These are phyloP conservation scores for Ramularia endophylla DNA, from an alignment of 2,329 filamentous ascomycete species.

Conservation along the genomic window DNA sequence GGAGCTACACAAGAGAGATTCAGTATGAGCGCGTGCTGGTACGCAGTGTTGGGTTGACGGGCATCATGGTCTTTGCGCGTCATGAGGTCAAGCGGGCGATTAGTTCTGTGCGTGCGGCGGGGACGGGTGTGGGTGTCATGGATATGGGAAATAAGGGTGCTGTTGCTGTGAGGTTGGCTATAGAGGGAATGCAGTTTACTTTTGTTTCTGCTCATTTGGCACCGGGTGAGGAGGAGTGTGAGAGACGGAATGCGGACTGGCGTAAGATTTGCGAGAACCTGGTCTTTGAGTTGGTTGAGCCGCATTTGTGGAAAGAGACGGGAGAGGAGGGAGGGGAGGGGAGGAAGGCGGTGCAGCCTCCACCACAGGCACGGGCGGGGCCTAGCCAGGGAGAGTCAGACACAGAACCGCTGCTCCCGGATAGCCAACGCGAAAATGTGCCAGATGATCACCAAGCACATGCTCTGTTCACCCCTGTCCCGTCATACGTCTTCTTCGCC, in stretches of 20 bases:
- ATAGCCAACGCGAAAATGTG: not conserved
- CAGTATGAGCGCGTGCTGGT: slow-evolving; percentile 64
- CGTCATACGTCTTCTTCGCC: slow-evolving; percentile 73
- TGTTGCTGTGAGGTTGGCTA: slow-evolving; percentile 67
- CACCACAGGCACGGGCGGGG: too few relatives aligned
- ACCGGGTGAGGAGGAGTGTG: slow-evolving; percentile 73
- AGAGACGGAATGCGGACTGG: slow-evolving; percentile 82
- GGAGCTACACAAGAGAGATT: slow-evolving; percentile 56
- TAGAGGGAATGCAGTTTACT: slow-evolving; percentile 58
- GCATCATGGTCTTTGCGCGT: slow-evolving; percentile 75
- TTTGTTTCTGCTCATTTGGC: slow-evolving; percentile 86
- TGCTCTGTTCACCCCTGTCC: slow-evolving; percentile 61
- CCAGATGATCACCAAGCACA: slow-evolving; percentile 6
- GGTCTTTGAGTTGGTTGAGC: slow-evolving; percentile 52
- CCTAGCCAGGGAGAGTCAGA: slow-evolving; percentile 19
- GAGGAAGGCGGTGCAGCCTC: not conserved
- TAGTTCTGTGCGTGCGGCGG: slow-evolving; percentile 64
- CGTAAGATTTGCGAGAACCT: slow-evolving; percentile 71
- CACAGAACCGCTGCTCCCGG: slow-evolving; percentile 12
- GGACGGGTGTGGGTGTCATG: slow-evolving; percentile 75
- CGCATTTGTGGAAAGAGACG: not conserved
- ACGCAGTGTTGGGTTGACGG: slow-evolving; percentile 83
- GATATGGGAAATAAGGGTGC: slow-evolving; percentile 97
- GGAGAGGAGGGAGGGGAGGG: too few relatives aligned
- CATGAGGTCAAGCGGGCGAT: slow-evolving; percentile 54